A percentile compares a stretch with the other conserved stretches of the same genome.
Conservation (phyloP, 768 basidiomycete species). For the Russula lepida region DNA sequence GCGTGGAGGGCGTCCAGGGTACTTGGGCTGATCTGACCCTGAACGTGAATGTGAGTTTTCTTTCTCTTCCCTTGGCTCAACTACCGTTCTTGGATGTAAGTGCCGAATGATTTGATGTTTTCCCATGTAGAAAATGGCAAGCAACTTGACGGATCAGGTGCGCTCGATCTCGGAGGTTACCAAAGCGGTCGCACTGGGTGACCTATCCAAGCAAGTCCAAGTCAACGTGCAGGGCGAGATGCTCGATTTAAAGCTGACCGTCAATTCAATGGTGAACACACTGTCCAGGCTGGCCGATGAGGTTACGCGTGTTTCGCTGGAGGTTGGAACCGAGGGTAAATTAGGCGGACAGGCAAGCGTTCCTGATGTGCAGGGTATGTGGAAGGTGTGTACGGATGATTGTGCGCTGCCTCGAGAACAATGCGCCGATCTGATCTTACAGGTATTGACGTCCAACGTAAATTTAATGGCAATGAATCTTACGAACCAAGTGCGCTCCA, state of each 20-base stretch:
- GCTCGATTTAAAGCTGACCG: conserved; percentile 73
- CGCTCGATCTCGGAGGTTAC: conserved; percentile 86
- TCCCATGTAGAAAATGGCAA: conserved; percentile 67
- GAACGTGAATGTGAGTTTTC: conserved; percentile 69
- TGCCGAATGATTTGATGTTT: not conserved
- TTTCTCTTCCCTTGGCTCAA: not conserved
- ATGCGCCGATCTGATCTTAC: not conserved
- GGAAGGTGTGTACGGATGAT: conserved; percentile 56
- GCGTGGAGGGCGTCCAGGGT: conserved; percentile 81
- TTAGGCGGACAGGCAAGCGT: conserved; percentile 90
- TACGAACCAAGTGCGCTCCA: conserved; percentile 87
- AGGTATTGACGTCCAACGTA: conserved; percentile 70
- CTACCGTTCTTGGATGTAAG: not conserved
- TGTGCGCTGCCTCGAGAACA: not conserved
- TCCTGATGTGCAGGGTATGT: conserved; percentile 89
- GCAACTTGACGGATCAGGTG: conserved; percentile 78
- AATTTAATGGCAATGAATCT: conserved; percentile 87
- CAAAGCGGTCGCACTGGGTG: conserved; percentile 72
- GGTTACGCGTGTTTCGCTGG: conserved; percentile 86
- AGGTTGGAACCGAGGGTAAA: conserved; percentile 89
- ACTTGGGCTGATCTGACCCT: conserved; percentile 85
- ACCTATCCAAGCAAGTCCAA: conserved; percentile 74
- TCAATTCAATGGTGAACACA: conserved; percentile 72
- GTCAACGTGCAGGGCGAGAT: conserved; percentile 95
- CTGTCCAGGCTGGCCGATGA: conserved; percentile 67